Conservation (phyloP, 176 grass and related monocot species). For the Guadua angustifolia region DNA sequence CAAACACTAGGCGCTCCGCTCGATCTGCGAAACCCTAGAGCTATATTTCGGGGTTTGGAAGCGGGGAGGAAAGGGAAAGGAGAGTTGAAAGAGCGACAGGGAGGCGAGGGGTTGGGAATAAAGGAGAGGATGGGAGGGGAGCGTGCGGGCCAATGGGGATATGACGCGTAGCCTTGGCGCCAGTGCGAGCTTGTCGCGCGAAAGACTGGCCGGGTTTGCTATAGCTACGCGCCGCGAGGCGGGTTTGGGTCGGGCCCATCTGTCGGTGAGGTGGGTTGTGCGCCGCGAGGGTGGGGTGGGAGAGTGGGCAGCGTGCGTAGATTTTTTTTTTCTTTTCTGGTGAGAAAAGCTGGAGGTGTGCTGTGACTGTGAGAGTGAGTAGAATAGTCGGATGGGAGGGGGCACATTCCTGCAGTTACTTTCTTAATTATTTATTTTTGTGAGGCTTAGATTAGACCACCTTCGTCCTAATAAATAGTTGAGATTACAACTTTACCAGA, state of each 20-base stretch:
- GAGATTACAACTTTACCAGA: too few relatives aligned
- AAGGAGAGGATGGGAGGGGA: not conserved
- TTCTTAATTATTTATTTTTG: too few relatives aligned
- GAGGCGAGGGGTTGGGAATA: not conserved
- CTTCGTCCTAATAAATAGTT: too few relatives aligned
- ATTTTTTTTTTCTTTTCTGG: too few relatives aligned
- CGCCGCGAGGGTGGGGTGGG: too few relatives aligned
- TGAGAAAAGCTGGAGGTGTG: slow-evolving; percentile 18
- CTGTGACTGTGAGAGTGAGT: not conserved
- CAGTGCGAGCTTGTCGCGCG: slow-evolving; percentile 19
- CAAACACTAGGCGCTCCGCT: slow-evolving; percentile 2
- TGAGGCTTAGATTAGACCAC: too few relatives aligned
- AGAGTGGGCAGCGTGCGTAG: too few relatives aligned
- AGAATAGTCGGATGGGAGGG: too few relatives aligned
- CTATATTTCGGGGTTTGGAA: slow-evolving; percentile 16
- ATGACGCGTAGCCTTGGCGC: not conserved
- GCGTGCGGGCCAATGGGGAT: not conserved
- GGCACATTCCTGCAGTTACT: too few relatives aligned
- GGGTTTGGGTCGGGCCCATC: not conserved
- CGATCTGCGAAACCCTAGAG: slow-evolving; percentile 47
- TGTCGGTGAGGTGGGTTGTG: not conserved
- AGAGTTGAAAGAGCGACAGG: slow-evolving; percentile 19
- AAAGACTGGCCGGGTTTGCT: not conserved
- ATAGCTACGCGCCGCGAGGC: not conserved
- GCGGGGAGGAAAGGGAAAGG: slow-evolving; percentile 7